Percentiles rank a stretch among this genome's conserved stretches.
Evolutionary conservation across 768 basidiomycete species (phyloP).

Genomic region (Suillus clintonianus): DNA sequence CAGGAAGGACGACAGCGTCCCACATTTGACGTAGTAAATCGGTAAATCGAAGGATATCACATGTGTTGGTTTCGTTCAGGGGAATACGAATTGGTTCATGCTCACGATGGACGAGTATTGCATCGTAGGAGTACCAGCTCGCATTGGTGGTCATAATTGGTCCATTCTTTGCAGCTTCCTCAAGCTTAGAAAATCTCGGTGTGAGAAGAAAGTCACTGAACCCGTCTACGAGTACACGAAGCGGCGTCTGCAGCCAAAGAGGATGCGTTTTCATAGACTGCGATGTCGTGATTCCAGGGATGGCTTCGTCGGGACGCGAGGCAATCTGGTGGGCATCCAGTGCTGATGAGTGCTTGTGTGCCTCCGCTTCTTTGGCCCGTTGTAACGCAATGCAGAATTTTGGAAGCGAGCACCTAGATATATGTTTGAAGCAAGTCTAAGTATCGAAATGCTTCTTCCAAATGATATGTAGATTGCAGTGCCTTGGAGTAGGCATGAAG

Average conservation of each 20-base stretch:
- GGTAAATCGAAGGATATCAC: slow-evolving; percentile 4
- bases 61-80: slow-evolving; percentile 15
- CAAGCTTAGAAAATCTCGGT: slow-evolving; percentile 24
- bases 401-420: slow-evolving; percentile 15
- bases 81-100: slow-evolving; percentile 18
- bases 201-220: slow-evolving; percentile 34
- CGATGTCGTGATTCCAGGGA: slow-evolving; percentile 19
- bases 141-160: slow-evolving; percentile 39
- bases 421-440: slow-evolving; percentile 21
- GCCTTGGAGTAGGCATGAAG: slow-evolving; percentile 26
- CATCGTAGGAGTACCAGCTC: slow-evolving; percentile 21
- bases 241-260: slow-evolving; percentile 29
- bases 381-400: slow-evolving; percentile 22
- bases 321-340: slow-evolving; percentile 30
- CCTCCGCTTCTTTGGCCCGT: slow-evolving; percentile 24
- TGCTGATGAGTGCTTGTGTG: slow-evolving; percentile 25
- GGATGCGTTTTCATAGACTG: slow-evolving; percentile 10
- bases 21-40: slow-evolving; percentile 26
- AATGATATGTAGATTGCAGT: slow-evolving; percentile 13
- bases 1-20: slow-evolving; percentile 27
- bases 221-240: slow-evolving; percentile 27
- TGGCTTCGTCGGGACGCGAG: slow-evolving; percentile 17
- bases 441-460: slow-evolving; percentile 26
- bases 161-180: slow-evolving; percentile 28
- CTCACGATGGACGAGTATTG: slow-evolving; percentile 18